Conservation (phyloP, 2,329 filamentous ascomycete species). For the Trichoderma cornu-damae region DNA sequence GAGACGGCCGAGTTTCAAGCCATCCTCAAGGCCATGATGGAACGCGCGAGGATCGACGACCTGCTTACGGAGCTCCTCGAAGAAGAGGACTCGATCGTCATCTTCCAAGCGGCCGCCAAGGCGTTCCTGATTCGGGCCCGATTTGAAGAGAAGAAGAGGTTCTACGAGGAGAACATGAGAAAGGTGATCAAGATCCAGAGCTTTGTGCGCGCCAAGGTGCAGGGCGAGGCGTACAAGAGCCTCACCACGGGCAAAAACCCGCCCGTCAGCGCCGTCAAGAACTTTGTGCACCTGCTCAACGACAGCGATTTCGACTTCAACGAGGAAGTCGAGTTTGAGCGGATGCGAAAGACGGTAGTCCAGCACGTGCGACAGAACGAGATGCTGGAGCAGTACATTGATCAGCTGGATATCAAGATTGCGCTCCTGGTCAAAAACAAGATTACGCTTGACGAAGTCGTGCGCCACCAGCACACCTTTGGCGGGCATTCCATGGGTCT, state of each 20-base stretch:
- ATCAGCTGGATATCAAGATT: conserved; percentile 98
- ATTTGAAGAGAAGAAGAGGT: conserved; percentile 80
- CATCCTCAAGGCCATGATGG: conserved; percentile 70
- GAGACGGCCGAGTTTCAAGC: conserved; percentile 69
- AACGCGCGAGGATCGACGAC: conserved; percentile 67
- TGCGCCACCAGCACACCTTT: conserved; percentile 94
- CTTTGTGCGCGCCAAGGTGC: conserved; percentile 88
- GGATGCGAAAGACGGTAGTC: conserved; percentile 89
- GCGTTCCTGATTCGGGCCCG: conserved; percentile 67
- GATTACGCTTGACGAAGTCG: conserved; percentile 95
- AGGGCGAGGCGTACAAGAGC: conserved; percentile 97
- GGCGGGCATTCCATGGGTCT: conserved; percentile 82
- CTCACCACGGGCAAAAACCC: conserved; percentile 94
- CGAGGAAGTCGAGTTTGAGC: conserved; percentile 95
- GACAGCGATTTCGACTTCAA: conserved; percentile 99
- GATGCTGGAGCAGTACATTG: conserved; percentile 94
- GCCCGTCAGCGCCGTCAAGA: conserved; percentile 93
- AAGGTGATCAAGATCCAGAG: conserved; percentile 99
- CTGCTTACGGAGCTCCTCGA: conserved; percentile 73
- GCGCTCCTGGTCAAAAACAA: conserved; percentile 98
- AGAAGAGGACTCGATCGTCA: conserved; percentile 70
- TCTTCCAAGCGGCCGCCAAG: conserved; percentile 68
- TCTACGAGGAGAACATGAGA: conserved; percentile 95
- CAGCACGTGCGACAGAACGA: conserved; percentile 97
- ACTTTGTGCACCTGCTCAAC: conserved; percentile 94